Conservation (phyloP, 2,329 filamentous ascomycete genomes). For the Elsinoe perseae region DNA sequence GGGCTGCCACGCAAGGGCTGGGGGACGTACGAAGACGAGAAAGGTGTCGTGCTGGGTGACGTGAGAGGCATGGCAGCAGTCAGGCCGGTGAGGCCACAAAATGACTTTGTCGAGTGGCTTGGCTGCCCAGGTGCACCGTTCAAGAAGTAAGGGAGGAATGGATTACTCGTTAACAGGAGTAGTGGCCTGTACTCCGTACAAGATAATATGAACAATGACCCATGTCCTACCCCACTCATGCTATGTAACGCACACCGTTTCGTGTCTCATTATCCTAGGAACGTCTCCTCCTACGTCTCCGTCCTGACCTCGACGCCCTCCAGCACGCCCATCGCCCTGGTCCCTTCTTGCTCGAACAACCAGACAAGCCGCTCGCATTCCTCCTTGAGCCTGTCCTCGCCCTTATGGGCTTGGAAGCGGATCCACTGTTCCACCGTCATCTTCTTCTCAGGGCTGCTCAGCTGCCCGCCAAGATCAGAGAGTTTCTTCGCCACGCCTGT, state of each 20-base stretch:
- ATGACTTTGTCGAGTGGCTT: neutral
- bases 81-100: neutral
- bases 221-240: neutral
- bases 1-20: neutral
- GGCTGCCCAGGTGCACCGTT: neutral
- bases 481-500: slow-evolving; percentile 37
- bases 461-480: slow-evolving; percentile 43
- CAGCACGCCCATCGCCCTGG: slow-evolving; percentile 65
- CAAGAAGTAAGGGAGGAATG: neutral
- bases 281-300: slow-evolving; percentile 41
- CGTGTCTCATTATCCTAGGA: neutral
- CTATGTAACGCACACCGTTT: neutral
- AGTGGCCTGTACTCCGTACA: neutral
- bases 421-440: slow-evolving; percentile 98
- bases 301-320: slow-evolving; percentile 58
- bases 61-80: neutral
- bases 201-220: neutral
- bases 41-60: neutral
- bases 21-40: neutral
- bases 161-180: neutral
- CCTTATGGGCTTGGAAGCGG: slow-evolving; percentile 66
- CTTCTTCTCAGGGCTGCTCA: slow-evolving; percentile 69
- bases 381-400: slow-evolving; percentile 67
- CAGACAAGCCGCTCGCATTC: slow-evolving; percentile 80
- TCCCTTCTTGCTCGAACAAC: slow-evolving; percentile 75